Base-by-base conservation (phyloP, 2,329 filamentous ascomycete species). In the Drechslerella coelobrocha region DNA sequence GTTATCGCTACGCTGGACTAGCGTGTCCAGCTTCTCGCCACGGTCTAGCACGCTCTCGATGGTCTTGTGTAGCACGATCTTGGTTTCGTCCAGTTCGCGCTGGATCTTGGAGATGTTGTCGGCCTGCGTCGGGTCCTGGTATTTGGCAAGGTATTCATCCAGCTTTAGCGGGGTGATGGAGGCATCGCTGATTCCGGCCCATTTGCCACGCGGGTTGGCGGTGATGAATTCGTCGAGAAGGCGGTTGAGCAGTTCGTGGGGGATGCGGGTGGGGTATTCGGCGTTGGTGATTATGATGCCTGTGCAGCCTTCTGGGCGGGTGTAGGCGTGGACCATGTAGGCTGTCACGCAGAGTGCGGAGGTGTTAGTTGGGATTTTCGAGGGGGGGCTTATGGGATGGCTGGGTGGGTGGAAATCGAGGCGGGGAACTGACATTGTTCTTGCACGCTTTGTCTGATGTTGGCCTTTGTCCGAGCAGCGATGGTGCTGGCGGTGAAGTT, bases 91-190 rank as follows among this genome's bases (percentile, higher is more conserved):
- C 72, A 99, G 84, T 82, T 99, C 92, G 81, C 91, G 89, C 80
- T 97, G 93, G 76, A 99, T 97, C 84, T 91, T 92, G 83, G 91
- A 86, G 78, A 97, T 95, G 80, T 88, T 93, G 81, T 96, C 92
- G 74, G 91, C 92, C 81, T 95, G 85, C 77, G 88, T 83, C 10
- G 93, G 92, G 79, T 97, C 90, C 82, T 96, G 90, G 81, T 92
- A 96, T 75, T 88, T 87, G 41, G 80, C 78, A 54, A 90, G 84
- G 80, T 96, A 96, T 43, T 91, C 89, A 79, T 90, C 88, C 61
- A 97, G 84, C 78, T 89, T 85, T 45, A 89, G 89, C 10, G 60
- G n/a, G 19, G 26, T 37, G 78, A 92, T 88, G 19, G 82, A 77
- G 56, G 90, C 63, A 81, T 82, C 75, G 76, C 82, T 77, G 84